Conservation (phyloP, 768 basidiomycete species). For the Sarcomyxa edulis region DNA sequence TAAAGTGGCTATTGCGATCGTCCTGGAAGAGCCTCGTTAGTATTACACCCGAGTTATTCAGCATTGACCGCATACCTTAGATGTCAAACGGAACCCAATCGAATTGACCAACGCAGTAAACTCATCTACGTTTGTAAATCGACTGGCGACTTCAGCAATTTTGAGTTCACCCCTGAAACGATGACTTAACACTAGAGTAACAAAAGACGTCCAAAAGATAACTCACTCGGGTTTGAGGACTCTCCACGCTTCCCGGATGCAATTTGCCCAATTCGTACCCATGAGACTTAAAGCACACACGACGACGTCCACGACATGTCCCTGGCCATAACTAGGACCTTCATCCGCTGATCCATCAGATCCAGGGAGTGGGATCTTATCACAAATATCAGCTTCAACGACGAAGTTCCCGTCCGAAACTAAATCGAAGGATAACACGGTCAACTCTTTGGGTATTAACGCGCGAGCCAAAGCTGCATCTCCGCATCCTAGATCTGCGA, state of each 20-base stretch:
- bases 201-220: conserved; percentile 1
- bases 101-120: conserved; percentile 60
- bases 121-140: conserved; percentile 63
- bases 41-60: neutral
- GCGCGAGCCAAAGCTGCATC: conserved; percentile 83
- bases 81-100: conserved; percentile 69
- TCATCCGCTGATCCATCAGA: conserved; percentile 41
- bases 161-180: conserved; percentile 66
- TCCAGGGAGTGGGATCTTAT: conserved; percentile 79
- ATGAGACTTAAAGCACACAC: conserved; percentile 95
- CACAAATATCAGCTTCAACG: conserved; percentile 86
- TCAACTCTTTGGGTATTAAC: conserved; percentile 63
- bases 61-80: conserved; percentile 44
- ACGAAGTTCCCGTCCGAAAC: conserved; percentile 73
- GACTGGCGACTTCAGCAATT: conserved; percentile 87
- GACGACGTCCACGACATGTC: conserved; percentile 83
- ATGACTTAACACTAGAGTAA: neutral
- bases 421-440: conserved; percentile 76
- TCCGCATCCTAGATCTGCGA: conserved; percentile 94
- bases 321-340: conserved; percentile 41
- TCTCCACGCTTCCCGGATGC: conserved; percentile 86
- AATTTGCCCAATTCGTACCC: conserved; percentile 94
- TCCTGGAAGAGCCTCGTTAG: conserved; percentile 47
- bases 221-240: conserved; percentile 73
- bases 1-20: conserved; percentile 79